phyloP scores from a whole-genome alignment of 257 asterid genomes.

The Jacaranda mimosifolia region DNA sequence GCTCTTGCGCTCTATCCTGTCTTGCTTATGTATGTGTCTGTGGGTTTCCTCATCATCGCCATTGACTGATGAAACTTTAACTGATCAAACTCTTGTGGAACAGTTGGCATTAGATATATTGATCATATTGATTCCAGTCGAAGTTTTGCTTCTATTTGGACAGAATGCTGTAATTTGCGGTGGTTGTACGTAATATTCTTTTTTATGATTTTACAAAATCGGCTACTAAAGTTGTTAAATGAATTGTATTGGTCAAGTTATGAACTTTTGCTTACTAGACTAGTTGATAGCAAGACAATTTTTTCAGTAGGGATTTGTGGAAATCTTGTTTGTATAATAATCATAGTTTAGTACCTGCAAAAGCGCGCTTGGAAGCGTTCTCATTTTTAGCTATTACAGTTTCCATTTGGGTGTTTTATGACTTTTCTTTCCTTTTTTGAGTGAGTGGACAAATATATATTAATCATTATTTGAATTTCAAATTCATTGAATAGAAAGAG shows the following conservation, averaged over 20 bases:
- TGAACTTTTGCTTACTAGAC: background rate
- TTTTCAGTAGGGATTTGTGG: background rate
- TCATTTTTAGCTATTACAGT: too few relatives aligned
- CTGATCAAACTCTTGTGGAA: slow-evolving; percentile 19
- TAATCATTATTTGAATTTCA: too few relatives aligned
- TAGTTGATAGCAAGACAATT: background rate
- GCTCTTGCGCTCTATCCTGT: slow-evolving; percentile 97
- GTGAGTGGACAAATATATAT: too few relatives aligned
- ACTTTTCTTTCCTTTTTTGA: too few relatives aligned
- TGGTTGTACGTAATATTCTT: slow-evolving; percentile 31
- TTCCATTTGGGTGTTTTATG: too few relatives aligned
- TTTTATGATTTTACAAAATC: slow-evolving; percentile 27
- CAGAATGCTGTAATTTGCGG: background rate
- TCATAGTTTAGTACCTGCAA: too few relatives aligned
- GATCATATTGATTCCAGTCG: background rate
- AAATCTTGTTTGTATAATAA: background rate
- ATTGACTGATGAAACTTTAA: slow-evolving; percentile 54
- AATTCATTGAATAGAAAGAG: too few relatives aligned
- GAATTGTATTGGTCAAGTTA: background rate
- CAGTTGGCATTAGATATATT: background rate
- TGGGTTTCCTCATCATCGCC: slow-evolving; percentile 93
- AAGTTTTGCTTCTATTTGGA: slow-evolving; percentile 38
- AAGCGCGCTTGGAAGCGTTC: too few relatives aligned
- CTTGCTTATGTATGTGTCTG: slow-evolving; percentile 90
- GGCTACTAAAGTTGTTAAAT: background rate